These are phyloP conservation scores for Xylaria sp. DNA, from an alignment of 2,329 filamentous ascomycete genomes.

Conservation along the genomic window DNA sequence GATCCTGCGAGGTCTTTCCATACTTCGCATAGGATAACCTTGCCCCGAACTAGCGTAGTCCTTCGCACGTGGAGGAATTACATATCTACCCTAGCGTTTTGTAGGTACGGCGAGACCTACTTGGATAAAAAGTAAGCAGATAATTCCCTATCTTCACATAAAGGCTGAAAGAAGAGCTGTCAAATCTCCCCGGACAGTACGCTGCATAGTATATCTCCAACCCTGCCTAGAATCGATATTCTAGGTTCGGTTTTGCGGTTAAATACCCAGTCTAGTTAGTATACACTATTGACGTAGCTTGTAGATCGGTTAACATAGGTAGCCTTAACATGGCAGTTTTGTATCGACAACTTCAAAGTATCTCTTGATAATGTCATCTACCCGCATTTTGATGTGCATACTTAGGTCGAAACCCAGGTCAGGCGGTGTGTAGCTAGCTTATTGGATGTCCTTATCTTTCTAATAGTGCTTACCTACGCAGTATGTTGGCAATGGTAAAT, in stretches of 20 bases:
- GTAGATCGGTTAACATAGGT: neutral
- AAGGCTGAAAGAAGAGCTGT: neutral
- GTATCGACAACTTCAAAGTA: neutral
- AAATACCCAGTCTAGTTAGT: no score
- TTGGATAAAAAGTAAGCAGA: neutral
- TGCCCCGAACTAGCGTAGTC: no score
- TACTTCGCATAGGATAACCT: no score
- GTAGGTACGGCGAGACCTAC: no score
- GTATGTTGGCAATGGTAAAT: no score
- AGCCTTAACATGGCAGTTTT: conserved; percentile 7
- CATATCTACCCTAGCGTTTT: no score
- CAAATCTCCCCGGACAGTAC: neutral
- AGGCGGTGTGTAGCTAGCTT: neutral
- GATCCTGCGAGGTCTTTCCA: no score
- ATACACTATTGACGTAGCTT: no score
- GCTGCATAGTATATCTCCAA: neutral
- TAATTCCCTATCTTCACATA: neutral
- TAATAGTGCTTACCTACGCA: neutral
- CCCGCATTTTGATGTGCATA: neutral
- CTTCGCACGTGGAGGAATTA: no score
- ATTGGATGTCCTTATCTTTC: neutral
- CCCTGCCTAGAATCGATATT: neutral
- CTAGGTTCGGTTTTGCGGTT: neutral
- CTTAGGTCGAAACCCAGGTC: no score
- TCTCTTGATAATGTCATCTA: neutral